phyloP scores from a whole-genome alignment of 441 rosid genomes.

The Pelargonium exstipulatum region DNA sequence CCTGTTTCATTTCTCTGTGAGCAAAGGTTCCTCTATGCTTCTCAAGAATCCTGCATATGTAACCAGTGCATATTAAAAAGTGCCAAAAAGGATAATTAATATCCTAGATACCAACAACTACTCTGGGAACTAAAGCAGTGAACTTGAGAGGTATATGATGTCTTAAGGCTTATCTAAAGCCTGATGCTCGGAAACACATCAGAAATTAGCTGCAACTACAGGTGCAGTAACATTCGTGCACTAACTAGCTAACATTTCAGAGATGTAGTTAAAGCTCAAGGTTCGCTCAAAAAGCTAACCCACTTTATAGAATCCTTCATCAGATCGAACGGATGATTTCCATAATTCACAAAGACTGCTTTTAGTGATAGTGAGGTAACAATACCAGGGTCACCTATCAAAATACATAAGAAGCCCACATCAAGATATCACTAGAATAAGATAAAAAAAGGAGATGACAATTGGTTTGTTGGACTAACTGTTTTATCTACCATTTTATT shows the following conservation, averaged over 20 bases:
- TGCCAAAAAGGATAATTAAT: not conserved
- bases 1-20: slow-evolving; percentile 36
- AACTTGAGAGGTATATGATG: not conserved
- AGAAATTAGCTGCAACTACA: not conserved
- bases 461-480: not conserved
- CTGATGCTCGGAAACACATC: too few species aligned
- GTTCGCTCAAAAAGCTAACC: slow-evolving; percentile 30
- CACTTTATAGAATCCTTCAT: slow-evolving; percentile 53
- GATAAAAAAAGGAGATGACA: not conserved
- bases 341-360: slow-evolving; percentile 46
- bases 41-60: slow-evolving; percentile 35
- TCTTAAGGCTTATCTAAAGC: not conserved
- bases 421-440: slow-evolving; percentile 12
- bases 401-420: slow-evolving; percentile 19
- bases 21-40: slow-evolving; percentile 44
- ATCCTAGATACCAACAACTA: not conserved
- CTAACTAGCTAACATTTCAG: slow-evolving; percentile 10
- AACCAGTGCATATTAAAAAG: slow-evolving; percentile 10
- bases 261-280: slow-evolving; percentile 20
- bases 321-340: slow-evolving; percentile 48
- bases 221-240: slow-evolving; percentile 1
- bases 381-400: slow-evolving; percentile 39
- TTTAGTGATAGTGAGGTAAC: slow-evolving; percentile 36
- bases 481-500: not conserved
- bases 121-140: not conserved